Base-by-base conservation (phyloP, 2,329 filamentous ascomycete species). In the Biscogniauxia mediterranea region DNA sequence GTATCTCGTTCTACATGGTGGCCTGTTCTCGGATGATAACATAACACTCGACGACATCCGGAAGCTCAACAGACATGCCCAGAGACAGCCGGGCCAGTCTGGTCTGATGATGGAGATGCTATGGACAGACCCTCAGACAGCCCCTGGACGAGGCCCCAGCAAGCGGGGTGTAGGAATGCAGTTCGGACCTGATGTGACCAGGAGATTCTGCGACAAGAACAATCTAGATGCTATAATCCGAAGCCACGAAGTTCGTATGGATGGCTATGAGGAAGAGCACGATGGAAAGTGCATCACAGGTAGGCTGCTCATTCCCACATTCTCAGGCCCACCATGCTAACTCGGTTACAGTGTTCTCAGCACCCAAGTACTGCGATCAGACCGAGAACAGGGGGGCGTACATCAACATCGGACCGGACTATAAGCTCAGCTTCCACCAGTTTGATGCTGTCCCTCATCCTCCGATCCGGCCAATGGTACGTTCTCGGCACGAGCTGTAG, bases 71-170 rank as follows among this genome's bases (percentile, higher is more conserved):
- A 85, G 94, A 67, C 93, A 97, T 79, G 88, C 86, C 75, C 95
- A 98, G 78, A 85, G 92, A 64, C 94, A 98, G 72, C 94, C 95
- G 2, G 95, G 95, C 32, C 95, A 99, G 76, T 81, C 90, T 55
- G 95, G 95, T 15, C 80, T 99, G 70, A 99, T 99, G 95, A 99
- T 99, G 95, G 95, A 99, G 79, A 99, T 99, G 95, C 85, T 99
- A 54, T 99, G 95, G 95, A 98, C 95, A 0, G 95, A 99, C 74
- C 95, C 95, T 2, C 95, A 99, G 76, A 84, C 90, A 0, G 83
- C 88, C 69, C 88, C 90, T 26, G 95, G 95, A 57, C 88, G 95
- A 68, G 92, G 93, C 8, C 95, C 95, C 52, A 97, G 93, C 81
- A 99, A 99, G 83, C 87, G 95, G 74, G 95, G 95, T 68, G 94